Evolutionary conservation across 2,329 filamentous ascomycete species (phyloP).

Genomic region (Stemphylium beticola): DNA sequence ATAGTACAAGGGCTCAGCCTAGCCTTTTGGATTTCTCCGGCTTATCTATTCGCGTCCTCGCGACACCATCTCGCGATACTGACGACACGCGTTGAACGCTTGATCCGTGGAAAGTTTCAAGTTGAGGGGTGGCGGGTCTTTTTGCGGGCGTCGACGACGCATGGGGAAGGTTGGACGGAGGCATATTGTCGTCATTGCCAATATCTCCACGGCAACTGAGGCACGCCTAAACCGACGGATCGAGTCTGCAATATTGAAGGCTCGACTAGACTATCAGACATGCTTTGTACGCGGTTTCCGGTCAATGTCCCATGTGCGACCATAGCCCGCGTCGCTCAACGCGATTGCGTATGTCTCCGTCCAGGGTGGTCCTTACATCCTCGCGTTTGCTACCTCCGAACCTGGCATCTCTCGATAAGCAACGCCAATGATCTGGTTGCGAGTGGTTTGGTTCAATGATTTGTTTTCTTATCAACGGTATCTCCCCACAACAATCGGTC

Average conservation of each 20-base stretch:
- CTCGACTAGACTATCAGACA: slow-evolving; percentile 5
- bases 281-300: neutral
- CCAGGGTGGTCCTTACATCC: neutral
- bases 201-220: neutral
- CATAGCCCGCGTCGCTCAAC: neutral
- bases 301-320: neutral
- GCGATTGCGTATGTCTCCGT: neutral
- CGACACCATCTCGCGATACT: slow-evolving; percentile 8
- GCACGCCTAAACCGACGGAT: slow-evolving; percentile 1
- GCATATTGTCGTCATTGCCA: slow-evolving; percentile 4
- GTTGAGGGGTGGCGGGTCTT: slow-evolving; percentile 7
- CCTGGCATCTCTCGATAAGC: no score
- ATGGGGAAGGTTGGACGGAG: slow-evolving; percentile 8
- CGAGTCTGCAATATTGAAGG: slow-evolving; percentile 4
- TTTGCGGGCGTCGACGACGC: neutral
- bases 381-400: neutral
- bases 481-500: no score
- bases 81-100: slow-evolving; percentile 17
- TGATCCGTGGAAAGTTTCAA: slow-evolving; percentile 16
- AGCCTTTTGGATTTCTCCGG: neutral
- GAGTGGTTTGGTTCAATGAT: neutral
- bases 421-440: neutral
- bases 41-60: slow-evolving; percentile 5
- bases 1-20: neutral
- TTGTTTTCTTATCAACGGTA: neutral